Base-by-base conservation (phyloP, 495 filamentous ascomycete species). In the Cetradonia linearis region DNA sequence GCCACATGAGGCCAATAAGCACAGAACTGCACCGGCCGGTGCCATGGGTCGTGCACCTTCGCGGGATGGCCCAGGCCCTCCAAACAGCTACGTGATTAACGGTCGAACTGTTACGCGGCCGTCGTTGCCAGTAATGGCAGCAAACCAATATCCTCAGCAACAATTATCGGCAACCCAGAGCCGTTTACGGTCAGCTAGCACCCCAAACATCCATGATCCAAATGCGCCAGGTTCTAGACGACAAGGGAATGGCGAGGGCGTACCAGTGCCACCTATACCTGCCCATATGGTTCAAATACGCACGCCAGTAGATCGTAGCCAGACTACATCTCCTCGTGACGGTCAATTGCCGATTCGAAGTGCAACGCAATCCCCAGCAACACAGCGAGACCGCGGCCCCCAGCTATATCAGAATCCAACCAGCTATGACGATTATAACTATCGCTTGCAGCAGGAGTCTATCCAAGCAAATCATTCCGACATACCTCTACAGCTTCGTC, bases 21-120 rank as follows among this genome's bases (percentile, higher is more conserved):
- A 89, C 40, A 91, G 88, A 65, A 95, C 93, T 2, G 90, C 92
- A 5, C 92, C 91, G 25, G 89, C n/a, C n/a, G n/a, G n/a, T n/a
- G n/a, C 88, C 11, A 81, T 90, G 76, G 85, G 85, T 40, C 83
- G 91, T 40, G 86, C 80, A 20, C 79, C 84, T 31, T 93, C 91
- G 11, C 77, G 89, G 58, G 91, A 95, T 63, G 89, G 87, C 2
- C 74, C 80, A 27, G 84, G 77, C 20, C 77, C 74, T 44, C 71
- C 77, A 60, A 80, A 80, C 63, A 75, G 75, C n/a, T 86, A 81
- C 64, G 75, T 80, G 49, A 68, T 82, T 55, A 89, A 83, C 66
- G 84, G 83, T 59, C 81, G 87, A 58, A 78, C 76, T 55, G 79
- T 83, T 36, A 83, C 89, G 64, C 80, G 91, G 33, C 91, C 91